Base-by-base conservation (phyloP, 768 basidiomycete genomes). In the Tylopilus intermedius region DNA sequence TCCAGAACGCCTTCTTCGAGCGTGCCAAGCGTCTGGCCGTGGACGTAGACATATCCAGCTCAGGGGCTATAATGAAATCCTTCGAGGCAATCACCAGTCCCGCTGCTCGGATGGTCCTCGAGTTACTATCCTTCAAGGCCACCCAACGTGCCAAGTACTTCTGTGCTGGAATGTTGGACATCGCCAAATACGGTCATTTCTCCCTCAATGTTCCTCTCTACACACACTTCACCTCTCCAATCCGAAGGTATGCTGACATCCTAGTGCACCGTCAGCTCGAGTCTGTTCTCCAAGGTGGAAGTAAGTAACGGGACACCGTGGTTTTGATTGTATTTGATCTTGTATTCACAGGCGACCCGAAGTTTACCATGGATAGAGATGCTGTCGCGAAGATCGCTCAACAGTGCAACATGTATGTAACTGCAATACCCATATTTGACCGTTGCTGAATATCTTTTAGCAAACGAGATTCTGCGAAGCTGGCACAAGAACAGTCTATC, bases 91-190 rank as follows among this genome's bases (percentile, higher is more conserved):
- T 98, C 55, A 64, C 77, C 38, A 83, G 94, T 56, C 81, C 84
- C 8, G 82, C 83, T 48, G 86, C 86, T 52, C 85, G 84, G 51
- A 73, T 80, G 46, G 77, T 94, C n/a, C 74, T 99, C 9, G 85
- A 94, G 68, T 67, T 96, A 32, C 76, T 97, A 39, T 83, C 85
- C 14, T 84, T 81, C 68, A 96, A 96, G 71, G 87, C 93, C n/a
- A 97, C 94, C 55, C 88, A 92, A 54, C 81, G 86, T 47, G 92
- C 96, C 60, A 94, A 94, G 70, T 99, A 99, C 72, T 98, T 98
- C 84, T 99, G 96, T 66, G 82, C 94, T 24, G 96, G 96, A 57
- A 97, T 97, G 95, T 76, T 99, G 61, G 96, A 99, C 70, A 99
- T 99, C 63, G 92, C 94, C 39, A 97, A 97, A 74, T 99, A 98